These are phyloP conservation scores for Glarea lozoyensis DNA, from an alignment of 495 filamentous ascomycete genomes.

Conservation along the genomic window DNA sequence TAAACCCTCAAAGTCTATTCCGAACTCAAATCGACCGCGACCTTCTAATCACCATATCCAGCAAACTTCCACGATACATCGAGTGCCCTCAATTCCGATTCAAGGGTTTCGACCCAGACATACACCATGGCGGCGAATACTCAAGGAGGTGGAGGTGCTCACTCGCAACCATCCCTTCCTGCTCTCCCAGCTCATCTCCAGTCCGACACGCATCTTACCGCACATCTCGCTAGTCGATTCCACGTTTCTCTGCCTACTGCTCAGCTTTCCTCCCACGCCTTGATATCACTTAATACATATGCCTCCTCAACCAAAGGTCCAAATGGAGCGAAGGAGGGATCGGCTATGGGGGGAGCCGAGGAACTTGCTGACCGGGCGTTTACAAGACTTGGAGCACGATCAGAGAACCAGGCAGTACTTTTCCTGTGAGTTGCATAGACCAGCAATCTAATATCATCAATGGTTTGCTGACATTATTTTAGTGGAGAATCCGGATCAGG, in stretches of 20 bases:
- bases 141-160: constrained; percentile 46
- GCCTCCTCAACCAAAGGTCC: constrained; percentile 75
- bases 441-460: neutral
- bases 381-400: constrained; percentile 75
- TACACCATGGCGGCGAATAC: constrained; percentile 16
- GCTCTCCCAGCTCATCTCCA: constrained; percentile 84
- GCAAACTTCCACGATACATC: neutral
- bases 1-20: neutral
- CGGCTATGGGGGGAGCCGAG: constrained; percentile 78
- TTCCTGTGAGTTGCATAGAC: constrained; percentile 62
- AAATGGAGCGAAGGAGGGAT: constrained; percentile 82
- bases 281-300: constrained; percentile 89
- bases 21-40: too few species aligned
- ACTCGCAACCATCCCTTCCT: constrained; percentile 84
- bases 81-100: neutral
- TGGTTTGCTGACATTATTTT: constrained; percentile 6
- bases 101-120: constrained; percentile 20
- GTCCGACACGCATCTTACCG: constrained; percentile 92
- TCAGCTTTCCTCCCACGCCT: constrained; percentile 78
- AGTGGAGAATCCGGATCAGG: constrained; percentile 93
- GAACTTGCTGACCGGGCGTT: constrained; percentile 80
- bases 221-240: constrained; percentile 91
- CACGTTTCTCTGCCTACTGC: constrained; percentile 84
- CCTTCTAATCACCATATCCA: constrained; percentile 1
- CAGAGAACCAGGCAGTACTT: constrained; percentile 84